A percentile compares a stretch with the other conserved stretches of the same genome.
Evolutionary conservation across 2,329 filamentous ascomycete genomes (phyloP).

Genomic region (Pestalotiopsis sp.): DNA sequence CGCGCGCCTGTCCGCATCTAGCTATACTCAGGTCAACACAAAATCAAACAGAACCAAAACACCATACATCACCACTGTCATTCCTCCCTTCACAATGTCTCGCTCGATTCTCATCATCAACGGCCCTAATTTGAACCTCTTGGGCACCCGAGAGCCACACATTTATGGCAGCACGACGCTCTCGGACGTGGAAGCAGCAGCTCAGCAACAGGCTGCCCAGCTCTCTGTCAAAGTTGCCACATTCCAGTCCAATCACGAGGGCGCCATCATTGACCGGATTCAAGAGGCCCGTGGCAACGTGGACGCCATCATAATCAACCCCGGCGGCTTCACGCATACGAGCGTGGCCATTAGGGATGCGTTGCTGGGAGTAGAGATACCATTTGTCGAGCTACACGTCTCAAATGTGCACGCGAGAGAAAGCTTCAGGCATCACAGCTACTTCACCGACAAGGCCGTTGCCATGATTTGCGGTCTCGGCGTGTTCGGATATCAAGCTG

Average conservation of each 20-base stretch:
- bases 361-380: constrained; percentile 67
- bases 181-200: constrained; percentile 56
- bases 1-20: not conserved
- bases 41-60: not conserved
- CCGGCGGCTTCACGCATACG: constrained; percentile 75
- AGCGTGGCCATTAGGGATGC: constrained; percentile 78
- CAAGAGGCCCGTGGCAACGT: constrained; percentile 61
- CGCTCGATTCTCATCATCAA: constrained; percentile 71
- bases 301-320: constrained; percentile 75
- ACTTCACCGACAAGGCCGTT: constrained; percentile 74
- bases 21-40: not conserved
- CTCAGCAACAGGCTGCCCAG: constrained; percentile 48
- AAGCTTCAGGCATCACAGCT: constrained; percentile 69
- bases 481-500: constrained; percentile 62
- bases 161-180: constrained; percentile 75
- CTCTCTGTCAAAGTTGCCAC: constrained; percentile 53
- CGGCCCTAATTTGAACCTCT: constrained; percentile 81
- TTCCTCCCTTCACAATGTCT: constrained; percentile 1
- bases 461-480: constrained; percentile 74
- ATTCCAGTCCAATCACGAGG: constrained; percentile 81
- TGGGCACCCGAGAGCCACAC: constrained; percentile 73
- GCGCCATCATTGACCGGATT: constrained; percentile 73
- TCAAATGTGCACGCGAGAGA: constrained; percentile 76
- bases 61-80: not conserved
- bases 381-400: constrained; percentile 79